Percentiles rank a stretch among this genome's conserved stretches.
These are phyloP conservation scores for Takakia lepidozioides DNA, from an alignment of 225 moss, liverwort and hornwort species.

Conservation along the genomic window DNA sequence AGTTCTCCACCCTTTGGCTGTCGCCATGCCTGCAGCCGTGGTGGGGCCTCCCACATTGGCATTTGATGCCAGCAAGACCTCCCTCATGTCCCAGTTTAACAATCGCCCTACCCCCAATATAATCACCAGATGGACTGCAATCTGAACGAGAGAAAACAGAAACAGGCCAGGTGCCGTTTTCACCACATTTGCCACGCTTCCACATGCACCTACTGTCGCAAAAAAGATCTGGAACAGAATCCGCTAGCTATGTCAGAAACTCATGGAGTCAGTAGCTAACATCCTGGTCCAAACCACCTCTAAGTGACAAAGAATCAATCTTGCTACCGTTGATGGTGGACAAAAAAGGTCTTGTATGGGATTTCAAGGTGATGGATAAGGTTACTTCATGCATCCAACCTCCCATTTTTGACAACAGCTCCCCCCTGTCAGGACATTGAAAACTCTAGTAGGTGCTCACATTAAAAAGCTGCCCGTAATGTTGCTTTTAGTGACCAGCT, in stretches of 20 bases:
- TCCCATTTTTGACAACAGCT: too few species aligned
- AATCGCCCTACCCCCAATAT: conserved; percentile 76
- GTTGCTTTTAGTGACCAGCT: too few species aligned
- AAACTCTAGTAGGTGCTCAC: too few species aligned
- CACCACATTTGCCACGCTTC: conserved; percentile 74
- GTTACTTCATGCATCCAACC: too few species aligned
- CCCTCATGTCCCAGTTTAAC: conserved; percentile 67
- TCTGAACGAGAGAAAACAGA: conserved; percentile 73
- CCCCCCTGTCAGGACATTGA: too few species aligned
- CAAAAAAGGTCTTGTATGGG: too few species aligned
- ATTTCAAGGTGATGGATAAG: too few species aligned
- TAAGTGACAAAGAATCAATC: too few species aligned
- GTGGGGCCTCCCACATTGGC: conserved; percentile 97
- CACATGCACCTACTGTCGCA: conserved; percentile 85
- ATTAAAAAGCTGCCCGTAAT: too few species aligned
- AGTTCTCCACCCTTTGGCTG: conserved; percentile 93
- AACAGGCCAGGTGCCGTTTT: conserved; percentile 86
- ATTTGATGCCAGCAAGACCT: conserved; percentile 87
- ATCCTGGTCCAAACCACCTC: too few species aligned
- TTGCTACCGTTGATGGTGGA: too few species aligned
- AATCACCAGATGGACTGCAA: conserved; percentile 75
- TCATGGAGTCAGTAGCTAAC: too few species aligned
- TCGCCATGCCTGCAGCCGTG: conserved; percentile 89
- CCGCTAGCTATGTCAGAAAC: background rate
- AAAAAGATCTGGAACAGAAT: conserved; percentile 63